Evolutionary conservation across 2,329 filamentous ascomycete species (phyloP), one percentile per base, ranked within the genome.

Genomic region (Drechmeria coniospora): DNA sequence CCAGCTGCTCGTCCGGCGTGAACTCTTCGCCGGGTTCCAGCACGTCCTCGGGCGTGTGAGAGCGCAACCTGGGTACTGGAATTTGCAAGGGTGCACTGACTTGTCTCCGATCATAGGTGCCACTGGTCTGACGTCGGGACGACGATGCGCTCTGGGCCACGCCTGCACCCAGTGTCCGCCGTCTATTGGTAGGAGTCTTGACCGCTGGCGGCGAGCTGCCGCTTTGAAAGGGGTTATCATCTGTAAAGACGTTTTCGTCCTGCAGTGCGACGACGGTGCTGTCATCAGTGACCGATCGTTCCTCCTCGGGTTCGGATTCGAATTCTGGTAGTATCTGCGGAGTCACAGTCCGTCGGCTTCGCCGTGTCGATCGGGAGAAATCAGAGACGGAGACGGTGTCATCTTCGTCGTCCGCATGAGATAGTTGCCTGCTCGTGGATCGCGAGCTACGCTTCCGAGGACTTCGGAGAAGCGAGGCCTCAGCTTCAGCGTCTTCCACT

Each of bases 221-320:
- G 46, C 79, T 81, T 50, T 95, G 87, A 47, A 95, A 95, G 0
- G 87, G 86, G 44, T 95, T 95, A 29, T 94, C 83, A 40, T 76
- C 68, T 2, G 79, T 83, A 51, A 95, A 95, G 18, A 79, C 76
- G 42, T 65, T 78, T 19, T 40, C 38, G 4, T 36, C 38, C 11
- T 34, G 31, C 4, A 27, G n/a, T 5, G 28, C 19, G 4, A 90
- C 92, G n/a, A 75, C 73, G 40, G 63, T 74, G 22, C 26, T 26
- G 13, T 65, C 63, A 5, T 64, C 60, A 19, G 56, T 50, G 11
- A 25, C 15, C 4, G 20, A 18, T 11, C 23, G 23, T 8, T 33
- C 27, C 8, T 34, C 19, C 15, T 45, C 41, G 10, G 51, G 51
- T 24, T 61, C 59, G 7, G 63, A 57, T 29, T 69, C 56, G 6